A percentile compares a stretch with the other conserved stretches of the same genome.
These are phyloP conservation scores for Trichosanthes cucumerina DNA, from an alignment of 306 rosid species.

Conservation along the genomic window DNA sequence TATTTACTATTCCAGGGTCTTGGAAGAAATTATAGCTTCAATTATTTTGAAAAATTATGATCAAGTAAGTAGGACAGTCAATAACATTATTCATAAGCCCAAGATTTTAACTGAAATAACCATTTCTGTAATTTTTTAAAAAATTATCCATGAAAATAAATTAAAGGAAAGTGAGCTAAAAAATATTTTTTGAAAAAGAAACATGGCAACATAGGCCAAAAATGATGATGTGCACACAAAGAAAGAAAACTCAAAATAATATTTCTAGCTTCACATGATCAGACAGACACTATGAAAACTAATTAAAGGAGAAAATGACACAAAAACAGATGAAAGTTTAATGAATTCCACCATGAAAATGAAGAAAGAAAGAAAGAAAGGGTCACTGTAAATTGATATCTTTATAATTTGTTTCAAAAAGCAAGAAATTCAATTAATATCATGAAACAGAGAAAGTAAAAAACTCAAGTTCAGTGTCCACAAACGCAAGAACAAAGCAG, in stretches of 20 bases:
- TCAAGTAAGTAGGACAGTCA: too few species aligned
- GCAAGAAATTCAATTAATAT: neutral
- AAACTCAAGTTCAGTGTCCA: constrained; percentile 12
- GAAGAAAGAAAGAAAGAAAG: neutral
- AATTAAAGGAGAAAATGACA: neutral
- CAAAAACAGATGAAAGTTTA: neutral
- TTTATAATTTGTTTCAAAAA: constrained; percentile 3
- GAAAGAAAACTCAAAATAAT: neutral
- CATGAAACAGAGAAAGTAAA: neutral
- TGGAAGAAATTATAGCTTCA: neutral
- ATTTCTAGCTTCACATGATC: neutral
- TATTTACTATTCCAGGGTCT: neutral
- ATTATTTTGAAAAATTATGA: too few species aligned
- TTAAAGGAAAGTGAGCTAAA: too few species aligned
- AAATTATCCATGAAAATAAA: too few species aligned
- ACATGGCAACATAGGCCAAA: neutral
- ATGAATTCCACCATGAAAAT: neutral
- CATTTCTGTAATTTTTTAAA: too few species aligned
- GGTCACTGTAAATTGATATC: neutral
- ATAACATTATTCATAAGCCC: too few species aligned
- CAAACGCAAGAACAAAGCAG: constrained; percentile 31
- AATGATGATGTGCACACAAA: neutral
- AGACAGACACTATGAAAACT: neutral
- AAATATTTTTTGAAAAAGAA: too few species aligned
- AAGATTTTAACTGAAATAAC: too few species aligned